These are phyloP conservation scores for Begonia masoniana DNA, from an alignment of 306 rosid species.

Conservation along the genomic window DNA sequence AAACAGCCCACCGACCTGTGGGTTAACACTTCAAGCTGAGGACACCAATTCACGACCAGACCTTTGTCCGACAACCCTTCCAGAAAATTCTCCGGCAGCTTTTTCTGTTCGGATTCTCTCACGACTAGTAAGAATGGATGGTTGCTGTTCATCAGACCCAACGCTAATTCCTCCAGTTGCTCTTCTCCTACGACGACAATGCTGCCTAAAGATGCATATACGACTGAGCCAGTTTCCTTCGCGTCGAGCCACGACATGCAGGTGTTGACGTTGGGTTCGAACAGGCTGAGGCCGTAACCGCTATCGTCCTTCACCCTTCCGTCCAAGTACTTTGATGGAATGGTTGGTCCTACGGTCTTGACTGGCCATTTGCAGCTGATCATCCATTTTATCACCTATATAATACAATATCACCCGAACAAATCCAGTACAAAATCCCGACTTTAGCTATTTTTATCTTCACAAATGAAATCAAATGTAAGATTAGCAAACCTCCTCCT, in stretches of 20 bases:
- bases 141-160: constrained; percentile 1
- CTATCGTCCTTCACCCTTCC: constrained; percentile 7
- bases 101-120: constrained; percentile 5
- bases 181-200: constrained; percentile 6
- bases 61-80: background rate
- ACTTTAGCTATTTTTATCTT: background rate
- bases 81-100: constrained; percentile 9
- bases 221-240: constrained; percentile 5
- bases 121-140: constrained; percentile 12
- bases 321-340: constrained; percentile 15
- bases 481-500: constrained; percentile 5
- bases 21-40: constrained; percentile 8
- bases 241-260: constrained; percentile 9
- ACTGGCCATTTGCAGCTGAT: constrained; percentile 7
- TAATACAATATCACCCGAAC: background rate
- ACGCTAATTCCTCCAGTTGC: constrained; percentile 8
- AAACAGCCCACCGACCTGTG: constrained; percentile 6
- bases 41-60: constrained; percentile 4
- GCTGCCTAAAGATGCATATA: constrained; percentile 11
- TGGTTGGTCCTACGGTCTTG: constrained; percentile 9
- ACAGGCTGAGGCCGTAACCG: constrained; percentile 7
- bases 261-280: constrained; percentile 3
- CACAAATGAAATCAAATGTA: background rate
- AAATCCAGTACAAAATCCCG: background rate
- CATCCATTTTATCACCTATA: constrained; percentile 12